These are phyloP conservation scores for Rhizopogon vinicolor DNA, from an alignment of 768 basidiomycete genomes.

Conservation along the genomic window DNA sequence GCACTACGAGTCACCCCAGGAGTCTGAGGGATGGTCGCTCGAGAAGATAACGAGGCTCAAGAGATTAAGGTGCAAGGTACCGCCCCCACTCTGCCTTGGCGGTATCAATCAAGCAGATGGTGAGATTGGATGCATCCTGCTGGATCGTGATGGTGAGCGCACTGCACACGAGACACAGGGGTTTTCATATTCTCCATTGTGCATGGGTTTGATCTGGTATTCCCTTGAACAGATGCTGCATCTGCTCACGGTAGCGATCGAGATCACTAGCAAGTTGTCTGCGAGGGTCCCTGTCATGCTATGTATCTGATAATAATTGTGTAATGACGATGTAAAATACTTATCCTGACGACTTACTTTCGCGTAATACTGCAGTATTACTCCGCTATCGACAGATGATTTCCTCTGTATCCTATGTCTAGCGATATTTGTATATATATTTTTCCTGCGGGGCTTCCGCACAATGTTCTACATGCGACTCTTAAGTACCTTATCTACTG, in stretches of 20 bases:
- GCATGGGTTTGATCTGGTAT: background rate
- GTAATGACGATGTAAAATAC: no score
- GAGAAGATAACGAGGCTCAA: constrained; percentile 6
- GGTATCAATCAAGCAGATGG: background rate
- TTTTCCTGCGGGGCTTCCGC: no score
- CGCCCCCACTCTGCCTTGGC: background rate
- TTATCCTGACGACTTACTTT: no score
- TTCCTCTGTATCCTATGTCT: no score
- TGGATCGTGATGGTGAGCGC: background rate
- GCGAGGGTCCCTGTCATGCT: background rate
- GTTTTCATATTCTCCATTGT: background rate
- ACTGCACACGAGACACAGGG: background rate
- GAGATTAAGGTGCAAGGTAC: constrained; percentile 5
- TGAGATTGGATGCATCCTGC: background rate
- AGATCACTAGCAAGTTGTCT: constrained; percentile 12
- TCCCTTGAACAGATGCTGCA: background rate
- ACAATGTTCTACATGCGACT: no score
- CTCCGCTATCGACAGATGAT: no score
- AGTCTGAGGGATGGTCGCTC: background rate
- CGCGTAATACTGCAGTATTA: no score
- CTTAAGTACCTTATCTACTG: no score
- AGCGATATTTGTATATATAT: no score
- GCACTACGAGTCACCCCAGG: background rate
- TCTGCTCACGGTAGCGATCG: background rate
- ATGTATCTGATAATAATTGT: no score